A percentile compares a stretch with the other conserved stretches of the same genome.
phyloP scores from a whole-genome alignment of 2,329 filamentous ascomycete species.

The Aotearoamyces nothofagi region DNA sequence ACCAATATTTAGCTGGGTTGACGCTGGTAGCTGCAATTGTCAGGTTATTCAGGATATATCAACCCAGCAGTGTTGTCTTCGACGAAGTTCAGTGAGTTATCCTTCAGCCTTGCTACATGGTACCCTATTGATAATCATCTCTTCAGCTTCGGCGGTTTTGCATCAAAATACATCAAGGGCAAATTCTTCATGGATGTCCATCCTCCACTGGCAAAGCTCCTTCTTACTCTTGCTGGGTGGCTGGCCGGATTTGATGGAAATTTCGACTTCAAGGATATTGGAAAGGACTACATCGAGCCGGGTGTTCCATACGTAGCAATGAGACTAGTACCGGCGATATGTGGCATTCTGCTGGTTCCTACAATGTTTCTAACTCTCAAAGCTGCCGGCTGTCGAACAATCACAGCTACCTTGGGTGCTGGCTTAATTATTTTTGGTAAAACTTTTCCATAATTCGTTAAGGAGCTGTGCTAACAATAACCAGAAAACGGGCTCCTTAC shows the following conservation, averaged over 20 bases:
- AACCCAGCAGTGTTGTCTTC: constrained; percentile 92
- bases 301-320: constrained; percentile 94
- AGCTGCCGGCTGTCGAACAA: constrained; percentile 74
- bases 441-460: constrained; percentile 9
- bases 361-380: constrained; percentile 93
- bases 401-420: constrained; percentile 70
- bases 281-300: constrained; percentile 94
- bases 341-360: constrained; percentile 77
- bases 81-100: constrained; percentile 90
- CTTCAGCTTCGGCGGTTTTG: constrained; percentile 85
- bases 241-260: constrained; percentile 86
- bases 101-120: constrained; percentile 4
- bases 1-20: constrained; percentile 57
- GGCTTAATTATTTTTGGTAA: constrained; percentile 80
- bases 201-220: constrained; percentile 87
- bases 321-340: constrained; percentile 81
- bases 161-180: constrained; percentile 98
- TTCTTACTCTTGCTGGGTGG: constrained; percentile 91
- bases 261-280: constrained; percentile 99
- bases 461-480: constrained; percentile 8
- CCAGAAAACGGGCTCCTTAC: constrained; percentile 89
- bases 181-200: constrained; percentile 99
- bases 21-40: constrained; percentile 66
- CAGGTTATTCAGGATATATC: constrained; percentile 88
- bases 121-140: constrained; percentile 1